Conservation (phyloP, 2,329 filamentous ascomycete genomes). For the Colletotrichum tabaci region DNA sequence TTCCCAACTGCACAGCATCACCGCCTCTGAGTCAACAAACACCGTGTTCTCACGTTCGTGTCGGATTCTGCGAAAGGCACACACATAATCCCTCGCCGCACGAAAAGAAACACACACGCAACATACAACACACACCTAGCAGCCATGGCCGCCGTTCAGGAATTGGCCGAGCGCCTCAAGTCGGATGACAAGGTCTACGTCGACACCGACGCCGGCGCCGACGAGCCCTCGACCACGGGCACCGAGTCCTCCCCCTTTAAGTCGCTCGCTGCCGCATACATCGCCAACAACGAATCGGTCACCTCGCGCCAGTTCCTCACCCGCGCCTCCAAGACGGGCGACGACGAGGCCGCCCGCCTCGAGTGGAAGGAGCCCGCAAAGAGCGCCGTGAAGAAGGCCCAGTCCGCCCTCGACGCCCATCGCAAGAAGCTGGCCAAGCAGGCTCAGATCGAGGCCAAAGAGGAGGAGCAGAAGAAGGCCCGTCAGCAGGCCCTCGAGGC, state of each 20-base stretch:
- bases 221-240: conserved; percentile 77
- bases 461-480: conserved; percentile 76
- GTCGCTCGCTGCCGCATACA: conserved; percentile 82
- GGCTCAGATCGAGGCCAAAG: conserved; percentile 78
- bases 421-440: conserved; percentile 90
- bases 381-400: conserved; percentile 88
- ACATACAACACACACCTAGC: conserved; percentile 31
- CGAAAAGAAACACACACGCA: not conserved
- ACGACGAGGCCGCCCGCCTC: conserved; percentile 74
- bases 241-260: conserved; percentile 85
- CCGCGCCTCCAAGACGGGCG: conserved; percentile 77
- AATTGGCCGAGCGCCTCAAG: conserved; percentile 67
- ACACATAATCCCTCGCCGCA: not conserved
- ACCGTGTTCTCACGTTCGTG: conserved; percentile 22
- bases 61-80: not conserved
- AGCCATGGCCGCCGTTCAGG: conserved; percentile 61
- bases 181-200: conserved; percentile 74
- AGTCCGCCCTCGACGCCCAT: conserved; percentile 79
- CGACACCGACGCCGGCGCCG: conserved; percentile 84
- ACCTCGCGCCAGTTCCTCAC: conserved; percentile 74
- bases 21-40: conserved; percentile 33
- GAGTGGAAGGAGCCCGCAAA: conserved; percentile 88
- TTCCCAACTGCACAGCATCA: conserved; percentile 18
- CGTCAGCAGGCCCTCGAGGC: conserved; percentile 77
- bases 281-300: conserved; percentile 74